A percentile compares a stretch with the other conserved stretches of the same genome.
Evolutionary conservation across 2,329 filamentous ascomycete genomes (phyloP).

Genomic region (Diaporthe sp.): DNA sequence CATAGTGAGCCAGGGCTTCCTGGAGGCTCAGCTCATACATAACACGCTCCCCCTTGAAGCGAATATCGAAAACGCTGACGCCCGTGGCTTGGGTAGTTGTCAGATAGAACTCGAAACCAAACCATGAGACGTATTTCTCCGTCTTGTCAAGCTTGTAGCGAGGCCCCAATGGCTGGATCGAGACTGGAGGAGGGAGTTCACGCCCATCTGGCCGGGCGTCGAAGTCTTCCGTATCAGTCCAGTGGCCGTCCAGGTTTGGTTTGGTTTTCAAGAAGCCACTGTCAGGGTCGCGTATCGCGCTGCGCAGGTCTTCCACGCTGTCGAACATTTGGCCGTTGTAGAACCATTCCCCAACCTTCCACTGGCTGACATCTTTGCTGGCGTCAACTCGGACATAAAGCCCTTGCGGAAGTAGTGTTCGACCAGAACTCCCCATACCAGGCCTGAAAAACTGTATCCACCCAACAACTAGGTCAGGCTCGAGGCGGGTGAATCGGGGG

Average conservation of each 20-base stretch:
- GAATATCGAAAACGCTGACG: constrained; percentile 63
- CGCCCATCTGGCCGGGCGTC: constrained; percentile 48
- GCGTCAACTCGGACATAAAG: constrained; percentile 58
- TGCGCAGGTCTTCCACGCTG: constrained; percentile 13
- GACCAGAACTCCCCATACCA: constrained; percentile 52
- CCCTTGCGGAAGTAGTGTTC: constrained; percentile 56
- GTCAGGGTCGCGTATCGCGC: constrained; percentile 11
- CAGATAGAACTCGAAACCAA: constrained; percentile 67
- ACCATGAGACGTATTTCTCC: constrained; percentile 63
- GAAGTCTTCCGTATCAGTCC: constrained; percentile 52
- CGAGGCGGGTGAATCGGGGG: constrained; percentile 52
- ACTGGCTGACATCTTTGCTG: constrained; percentile 44
- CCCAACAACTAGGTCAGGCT: constrained; percentile 55
- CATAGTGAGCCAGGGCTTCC: constrained; percentile 67
- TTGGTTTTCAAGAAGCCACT: constrained; percentile 31
- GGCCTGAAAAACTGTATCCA: constrained; percentile 59
- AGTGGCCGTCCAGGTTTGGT: constrained; percentile 44
- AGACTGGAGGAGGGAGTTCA: constrained; percentile 49
- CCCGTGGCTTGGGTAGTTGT: constrained; percentile 59
- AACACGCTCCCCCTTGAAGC: constrained; percentile 63
- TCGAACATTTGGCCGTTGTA: constrained; percentile 39
- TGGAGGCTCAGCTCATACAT: constrained; percentile 67
- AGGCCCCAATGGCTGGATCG: constrained; percentile 54
- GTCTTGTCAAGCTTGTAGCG: constrained; percentile 59
- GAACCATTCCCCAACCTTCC: constrained; percentile 44